Base-by-base conservation (phyloP, 2,329 filamentous ascomycete species). In the Pezicula rhizophila region DNA sequence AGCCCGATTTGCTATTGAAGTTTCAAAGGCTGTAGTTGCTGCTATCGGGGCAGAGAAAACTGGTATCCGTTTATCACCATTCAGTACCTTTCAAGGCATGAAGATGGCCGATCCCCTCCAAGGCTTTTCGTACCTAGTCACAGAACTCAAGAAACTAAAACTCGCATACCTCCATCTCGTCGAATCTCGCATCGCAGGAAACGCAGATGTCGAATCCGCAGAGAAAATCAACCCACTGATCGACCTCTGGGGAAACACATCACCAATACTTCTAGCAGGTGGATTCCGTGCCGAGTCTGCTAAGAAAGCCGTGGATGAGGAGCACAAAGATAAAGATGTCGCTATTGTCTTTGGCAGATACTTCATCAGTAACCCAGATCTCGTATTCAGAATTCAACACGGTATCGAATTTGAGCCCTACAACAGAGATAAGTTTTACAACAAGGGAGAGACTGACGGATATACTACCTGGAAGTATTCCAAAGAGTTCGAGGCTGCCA, bases 91-190 rank as follows among this genome's bases (percentile, higher is more conserved):
- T 66, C 79, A 86, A 51, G 75, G 74, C 28, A 83, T 87, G 82
- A 67, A 68, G 28, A 84, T 85, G 79, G 55, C 64, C 0, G 72
- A 87, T 40, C 82, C 82, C 0, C 59, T 79, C 8, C 78, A 82
- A 0, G 82, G 87, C 52, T 88, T 86, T 59, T 68, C 67, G 0
- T 70, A 87, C 57, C 60, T 85, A 7, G 70, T 80, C 38, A 57
- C 66, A 28, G 70, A 75, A 38, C 66, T 81, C 10, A 75, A 72
- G 46, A 63, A 68, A 23, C 61, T 82, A 1, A 70, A 74, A 1
- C 66, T 87, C 12, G 75, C 80, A 0, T 87, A 81, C 58, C 60
- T 85, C 2, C 81, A 85, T 60, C 67, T 87, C 7, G 80, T 87
- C 58, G 72, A 78, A 0, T 72, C 79, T 0, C 42, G 61, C 23